Percentiles rank a stretch among this genome's conserved stretches.
Conservation (phyloP, 163 green algal species). For the Scenedesmus sp. region DNA sequence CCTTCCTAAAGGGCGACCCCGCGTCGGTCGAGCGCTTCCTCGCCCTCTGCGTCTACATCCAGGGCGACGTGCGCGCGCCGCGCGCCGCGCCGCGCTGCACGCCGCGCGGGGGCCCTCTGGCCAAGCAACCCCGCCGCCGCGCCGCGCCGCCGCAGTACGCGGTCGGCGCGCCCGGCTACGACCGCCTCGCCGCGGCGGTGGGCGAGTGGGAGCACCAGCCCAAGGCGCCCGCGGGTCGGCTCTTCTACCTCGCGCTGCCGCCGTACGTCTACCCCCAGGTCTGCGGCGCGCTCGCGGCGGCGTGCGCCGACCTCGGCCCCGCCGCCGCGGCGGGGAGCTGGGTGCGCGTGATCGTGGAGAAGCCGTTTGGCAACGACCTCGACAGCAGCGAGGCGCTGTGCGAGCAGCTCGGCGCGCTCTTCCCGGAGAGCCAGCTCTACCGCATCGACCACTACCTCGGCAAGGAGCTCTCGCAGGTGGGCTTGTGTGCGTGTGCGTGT, state of each 20-base stretch:
- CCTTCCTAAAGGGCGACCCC: constrained; percentile 60
- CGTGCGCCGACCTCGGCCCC: constrained; percentile 39
- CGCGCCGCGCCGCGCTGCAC: neutral
- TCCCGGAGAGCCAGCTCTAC: constrained; percentile 93
- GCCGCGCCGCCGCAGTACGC: constrained; percentile 51
- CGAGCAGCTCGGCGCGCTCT: constrained; percentile 78
- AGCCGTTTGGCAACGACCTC: constrained; percentile 96
- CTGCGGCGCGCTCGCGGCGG: constrained; percentile 28
- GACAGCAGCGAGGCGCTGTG: constrained; percentile 84
- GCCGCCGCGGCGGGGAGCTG: constrained; percentile 56
- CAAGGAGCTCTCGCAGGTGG: constrained; percentile 82
- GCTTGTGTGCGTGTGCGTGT: no score
- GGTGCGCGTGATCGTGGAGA: constrained; percentile 93
- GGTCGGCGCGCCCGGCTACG: constrained; percentile 48
- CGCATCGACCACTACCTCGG: constrained; percentile 99
- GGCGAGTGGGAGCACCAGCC: constrained; percentile 35
- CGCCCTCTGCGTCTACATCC: constrained; percentile 60
- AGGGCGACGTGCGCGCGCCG: constrained; percentile 50
- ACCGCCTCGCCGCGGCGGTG: constrained; percentile 36
- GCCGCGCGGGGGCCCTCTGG: no score
- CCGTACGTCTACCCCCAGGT: constrained; percentile 91
- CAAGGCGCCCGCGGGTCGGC: constrained; percentile 62
- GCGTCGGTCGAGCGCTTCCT: constrained; percentile 71
- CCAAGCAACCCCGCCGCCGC: no score
- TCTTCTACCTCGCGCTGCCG: constrained; percentile 98